Evolutionary conservation across 1,284 basidiomycete genomes (phyloP).

Genomic region (Pyrrhoderma lamaoense): DNA sequence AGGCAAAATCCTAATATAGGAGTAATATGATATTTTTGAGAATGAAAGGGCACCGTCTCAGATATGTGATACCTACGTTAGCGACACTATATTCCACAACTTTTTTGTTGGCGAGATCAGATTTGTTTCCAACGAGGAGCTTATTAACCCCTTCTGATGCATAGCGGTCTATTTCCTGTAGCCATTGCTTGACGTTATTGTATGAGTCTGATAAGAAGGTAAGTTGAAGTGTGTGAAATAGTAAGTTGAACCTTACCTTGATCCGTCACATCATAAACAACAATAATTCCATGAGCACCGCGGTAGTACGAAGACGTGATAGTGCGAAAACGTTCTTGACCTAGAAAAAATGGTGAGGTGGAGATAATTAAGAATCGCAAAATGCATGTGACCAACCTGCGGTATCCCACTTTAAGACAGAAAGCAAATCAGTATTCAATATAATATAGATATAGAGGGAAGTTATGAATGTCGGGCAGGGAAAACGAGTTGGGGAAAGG

Average conservation of each 20-base stretch:
- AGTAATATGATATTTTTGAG: neutral
- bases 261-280: constrained; percentile 99
- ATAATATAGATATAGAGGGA: neutral
- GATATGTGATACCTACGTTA: constrained; percentile 54
- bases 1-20: constrained; percentile 77
- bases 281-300: constrained; percentile 94
- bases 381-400: constrained; percentile 51
- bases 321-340: constrained; percentile 95
- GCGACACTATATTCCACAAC: constrained; percentile 97
- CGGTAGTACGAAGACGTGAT: constrained; percentile 98
- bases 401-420: constrained; percentile 81
- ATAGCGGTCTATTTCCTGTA: constrained; percentile 98
- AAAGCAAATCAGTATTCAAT: neutral
- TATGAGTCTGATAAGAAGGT: constrained; percentile 68
- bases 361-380: constrained; percentile 2
- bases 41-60: neutral
- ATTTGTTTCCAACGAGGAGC: constrained; percentile 97
- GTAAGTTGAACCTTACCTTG: constrained; percentile 53
- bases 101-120: constrained; percentile 96
- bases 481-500: neutral
- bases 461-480: neutral
- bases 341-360: constrained; percentile 31
- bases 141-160: constrained; percentile 99
- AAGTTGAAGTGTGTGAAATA: neutral
- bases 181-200: constrained; percentile 99